A percentile compares a stretch with the other conserved stretches of the same genome.
phyloP scores from a whole-genome alignment of 1,139 yeast species.

The Lodderomyces metapsilosis region DNA sequence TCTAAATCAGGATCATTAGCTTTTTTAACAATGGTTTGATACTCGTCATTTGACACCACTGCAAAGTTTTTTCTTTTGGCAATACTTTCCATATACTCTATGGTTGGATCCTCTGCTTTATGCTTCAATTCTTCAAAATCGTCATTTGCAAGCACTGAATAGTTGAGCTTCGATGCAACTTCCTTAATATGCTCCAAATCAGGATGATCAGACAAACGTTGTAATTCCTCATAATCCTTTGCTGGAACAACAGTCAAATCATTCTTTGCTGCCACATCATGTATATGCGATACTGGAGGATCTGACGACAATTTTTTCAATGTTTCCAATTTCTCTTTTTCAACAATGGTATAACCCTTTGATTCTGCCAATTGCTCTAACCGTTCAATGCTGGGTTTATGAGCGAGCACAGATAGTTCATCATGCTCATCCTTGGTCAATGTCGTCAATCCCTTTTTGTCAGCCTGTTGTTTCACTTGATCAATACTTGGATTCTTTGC shows the following conservation, averaged over 20 bases:
- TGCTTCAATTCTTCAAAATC: constrained; percentile 24
- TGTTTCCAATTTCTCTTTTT: background rate
- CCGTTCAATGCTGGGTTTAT: constrained; percentile 24
- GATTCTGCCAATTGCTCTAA: constrained; percentile 13
- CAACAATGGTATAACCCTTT: constrained; percentile 5
- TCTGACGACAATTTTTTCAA: background rate
- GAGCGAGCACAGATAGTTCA: constrained; percentile 31
- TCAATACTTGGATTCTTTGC: constrained; percentile 33
- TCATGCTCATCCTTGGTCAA: constrained; percentile 35
- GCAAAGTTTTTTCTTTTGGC: constrained; percentile 19
- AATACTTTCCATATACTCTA: constrained; percentile 24
- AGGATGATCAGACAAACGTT: constrained; percentile 18
- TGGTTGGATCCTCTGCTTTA: constrained; percentile 27
- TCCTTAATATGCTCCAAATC: constrained; percentile 5
- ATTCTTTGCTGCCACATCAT: constrained; percentile 7
- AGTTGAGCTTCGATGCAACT: constrained; percentile 18
- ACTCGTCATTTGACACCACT: constrained; percentile 9
- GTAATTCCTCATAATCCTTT: constrained; percentile 13
- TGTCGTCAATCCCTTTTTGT: constrained; percentile 34
- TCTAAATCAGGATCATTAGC: constrained; percentile 25
- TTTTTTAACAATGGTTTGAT: constrained; percentile 8
- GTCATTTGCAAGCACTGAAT: constrained; percentile 25
- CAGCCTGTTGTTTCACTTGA: constrained; percentile 37
- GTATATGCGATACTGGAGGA: constrained; percentile 3
- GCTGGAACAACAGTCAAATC: constrained; percentile 9